Evolutionary conservation across 176 grass and related monocot genomes (phyloP).

Genomic region (Eragrostis curvula): DNA sequence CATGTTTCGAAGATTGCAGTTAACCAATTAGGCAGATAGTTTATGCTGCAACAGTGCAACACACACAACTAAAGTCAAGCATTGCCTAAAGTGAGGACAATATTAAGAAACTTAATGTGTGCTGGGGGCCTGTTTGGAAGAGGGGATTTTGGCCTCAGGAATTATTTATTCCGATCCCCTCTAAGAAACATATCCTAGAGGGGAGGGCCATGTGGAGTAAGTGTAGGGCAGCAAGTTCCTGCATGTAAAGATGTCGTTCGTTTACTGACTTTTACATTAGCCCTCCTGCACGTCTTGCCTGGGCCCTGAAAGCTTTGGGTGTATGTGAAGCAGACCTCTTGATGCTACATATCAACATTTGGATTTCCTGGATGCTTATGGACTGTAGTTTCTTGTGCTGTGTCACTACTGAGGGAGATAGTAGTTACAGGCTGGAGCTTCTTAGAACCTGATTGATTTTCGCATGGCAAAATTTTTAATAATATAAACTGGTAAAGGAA

Average conservation of each 20-base stretch:
- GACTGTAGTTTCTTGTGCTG: constrained; percentile 12
- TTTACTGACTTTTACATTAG: constrained; percentile 18
- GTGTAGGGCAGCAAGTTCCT: neutral
- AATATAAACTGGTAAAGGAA: constrained; percentile 15
- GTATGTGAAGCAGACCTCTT: constrained; percentile 1
- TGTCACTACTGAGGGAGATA: neutral
- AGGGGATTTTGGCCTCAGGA: neutral
- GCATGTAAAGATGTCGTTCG: neutral
- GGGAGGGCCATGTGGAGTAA: neutral
- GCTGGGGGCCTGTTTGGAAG: neutral
- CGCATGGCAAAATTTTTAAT: neutral
- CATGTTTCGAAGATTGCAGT: neutral
- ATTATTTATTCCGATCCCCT: no score
- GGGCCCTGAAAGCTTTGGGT: constrained; percentile 32
- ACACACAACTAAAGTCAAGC: neutral
- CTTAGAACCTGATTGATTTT: neutral
- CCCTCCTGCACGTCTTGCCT: neutral
- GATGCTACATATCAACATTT: constrained; percentile 5
- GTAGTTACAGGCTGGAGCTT: neutral
- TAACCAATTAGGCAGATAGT: neutral
- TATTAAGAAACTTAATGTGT: constrained; percentile 16
- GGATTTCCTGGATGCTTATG: constrained; percentile 8
- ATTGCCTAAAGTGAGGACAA: neutral
- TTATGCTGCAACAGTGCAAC: no score
- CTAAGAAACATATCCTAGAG: no score